Conservation (phyloP, 1,284 basidiomycete species). For the Ganoderma leucocontextum region DNA sequence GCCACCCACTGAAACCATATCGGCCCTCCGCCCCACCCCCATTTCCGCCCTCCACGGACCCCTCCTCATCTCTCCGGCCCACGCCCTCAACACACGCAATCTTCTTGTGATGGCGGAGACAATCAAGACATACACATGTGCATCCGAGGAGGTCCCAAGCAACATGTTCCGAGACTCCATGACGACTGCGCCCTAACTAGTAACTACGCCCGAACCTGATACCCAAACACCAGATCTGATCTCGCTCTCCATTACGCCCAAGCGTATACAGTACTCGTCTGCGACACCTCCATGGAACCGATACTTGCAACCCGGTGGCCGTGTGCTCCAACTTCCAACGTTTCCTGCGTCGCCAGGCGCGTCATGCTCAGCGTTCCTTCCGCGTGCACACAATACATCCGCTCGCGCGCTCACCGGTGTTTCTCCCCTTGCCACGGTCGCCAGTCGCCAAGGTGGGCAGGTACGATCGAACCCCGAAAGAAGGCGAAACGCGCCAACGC, state of each 20-base stretch:
- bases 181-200: conserved; percentile 26
- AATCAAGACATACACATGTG: conserved; percentile 9
- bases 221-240: conserved; percentile 29
- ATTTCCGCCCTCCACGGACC: conserved; percentile 21
- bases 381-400: not conserved
- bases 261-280: not conserved
- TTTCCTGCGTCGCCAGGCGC: conserved; percentile 12
- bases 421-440: not conserved
- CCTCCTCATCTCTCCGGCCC: not conserved
- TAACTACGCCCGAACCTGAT: conserved; percentile 22
- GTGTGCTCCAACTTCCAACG: not conserved
- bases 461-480: conserved; percentile 22
- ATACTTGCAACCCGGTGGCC: not conserved
- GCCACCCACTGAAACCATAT: not conserved
- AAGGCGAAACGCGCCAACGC: conserved; percentile 4
- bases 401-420: conserved; percentile 18
- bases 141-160: not conserved
- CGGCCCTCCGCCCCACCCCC: conserved; percentile 7
- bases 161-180: conserved; percentile 19
- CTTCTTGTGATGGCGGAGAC: conserved; percentile 13
- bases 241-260: conserved; percentile 28
- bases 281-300: not conserved
- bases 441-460: conserved; percentile 11
- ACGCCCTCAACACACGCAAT: not conserved
- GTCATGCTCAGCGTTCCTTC: conserved; percentile 6